Percentiles rank a stretch among this genome's conserved stretches.
Evolutionary conservation across 495 filamentous ascomycete genomes (phyloP).

Genomic region (Endocarpon pusillum): DNA sequence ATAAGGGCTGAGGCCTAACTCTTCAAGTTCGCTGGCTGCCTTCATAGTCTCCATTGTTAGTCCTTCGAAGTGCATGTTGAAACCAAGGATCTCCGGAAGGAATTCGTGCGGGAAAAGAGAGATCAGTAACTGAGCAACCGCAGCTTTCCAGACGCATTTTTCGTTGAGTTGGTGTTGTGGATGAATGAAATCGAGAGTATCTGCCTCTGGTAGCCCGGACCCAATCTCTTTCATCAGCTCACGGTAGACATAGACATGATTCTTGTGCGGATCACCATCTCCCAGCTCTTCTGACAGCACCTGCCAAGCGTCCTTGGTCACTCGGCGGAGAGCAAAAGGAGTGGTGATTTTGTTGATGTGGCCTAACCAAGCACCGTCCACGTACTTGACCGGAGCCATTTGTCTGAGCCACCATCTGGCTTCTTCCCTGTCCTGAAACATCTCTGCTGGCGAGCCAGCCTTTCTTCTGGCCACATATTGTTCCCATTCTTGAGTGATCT

Average conservation of each 20-base stretch:
- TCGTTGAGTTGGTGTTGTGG: slow-evolving; percentile 17
- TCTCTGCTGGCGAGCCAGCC: slow-evolving; percentile 14
- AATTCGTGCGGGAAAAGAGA: slow-evolving; percentile 31
- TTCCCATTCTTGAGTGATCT: slow-evolving; percentile 15
- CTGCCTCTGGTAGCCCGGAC: slow-evolving; percentile 11
- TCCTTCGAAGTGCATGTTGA: slow-evolving; percentile 33
- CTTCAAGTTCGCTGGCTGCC: slow-evolving; percentile 25
- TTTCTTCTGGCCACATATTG: no score
- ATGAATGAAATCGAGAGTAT: slow-evolving; percentile 18
- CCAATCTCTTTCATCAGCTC: slow-evolving; percentile 22
- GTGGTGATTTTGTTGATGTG: slow-evolving; percentile 27
- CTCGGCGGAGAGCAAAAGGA: slow-evolving; percentile 16
- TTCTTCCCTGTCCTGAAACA: slow-evolving; percentile 20
- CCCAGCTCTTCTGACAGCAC: slow-evolving; percentile 33
- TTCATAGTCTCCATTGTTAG: slow-evolving; percentile 23
- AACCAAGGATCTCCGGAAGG: slow-evolving; percentile 33
- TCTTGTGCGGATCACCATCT: slow-evolving; percentile 27
- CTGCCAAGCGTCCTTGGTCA: slow-evolving; percentile 30
- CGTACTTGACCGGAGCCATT: slow-evolving; percentile 28
- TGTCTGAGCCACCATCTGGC: slow-evolving; percentile 25
- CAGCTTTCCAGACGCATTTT: slow-evolving; percentile 23
- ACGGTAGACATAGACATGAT: slow-evolving; percentile 29
- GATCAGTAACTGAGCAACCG: slow-evolving; percentile 28
- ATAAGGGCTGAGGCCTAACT: slow-evolving; percentile 25
- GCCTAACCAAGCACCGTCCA: slow-evolving; percentile 34